Conservation (phyloP, 805 yeast species). For the Blastobotrys peoriensis region DNA sequence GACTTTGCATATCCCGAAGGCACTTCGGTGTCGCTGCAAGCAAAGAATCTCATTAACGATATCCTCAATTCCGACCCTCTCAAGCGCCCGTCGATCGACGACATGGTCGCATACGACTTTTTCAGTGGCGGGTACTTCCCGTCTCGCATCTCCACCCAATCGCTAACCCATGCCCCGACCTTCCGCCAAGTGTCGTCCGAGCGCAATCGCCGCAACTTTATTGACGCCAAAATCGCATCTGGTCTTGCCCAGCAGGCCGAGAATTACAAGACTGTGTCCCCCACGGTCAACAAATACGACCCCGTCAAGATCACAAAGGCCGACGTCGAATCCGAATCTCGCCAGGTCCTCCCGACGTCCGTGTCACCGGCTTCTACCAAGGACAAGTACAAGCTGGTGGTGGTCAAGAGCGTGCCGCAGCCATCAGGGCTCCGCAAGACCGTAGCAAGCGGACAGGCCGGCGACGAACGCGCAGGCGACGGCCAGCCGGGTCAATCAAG, state of each 20-base stretch:
- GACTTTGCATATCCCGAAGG: slow-evolving; percentile 76
- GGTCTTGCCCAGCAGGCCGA: slow-evolving; percentile 4
- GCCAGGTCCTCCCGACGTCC: slow-evolving; percentile 71
- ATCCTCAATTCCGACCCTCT: slow-evolving; percentile 73
- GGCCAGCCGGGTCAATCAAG: neutral
- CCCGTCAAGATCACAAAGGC: slow-evolving; percentile 21
- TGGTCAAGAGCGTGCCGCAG: slow-evolving; percentile 16
- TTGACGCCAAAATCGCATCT: slow-evolving; percentile 8
- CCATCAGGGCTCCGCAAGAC: neutral
- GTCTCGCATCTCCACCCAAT: slow-evolving; percentile 51
- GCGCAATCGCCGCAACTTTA: slow-evolving; percentile 14
- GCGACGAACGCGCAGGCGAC: neutral
- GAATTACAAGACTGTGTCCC: neutral
- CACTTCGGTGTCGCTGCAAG: slow-evolving; percentile 62
- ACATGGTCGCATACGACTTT: slow-evolving; percentile 78
- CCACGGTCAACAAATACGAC: neutral
- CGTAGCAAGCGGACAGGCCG: neutral
- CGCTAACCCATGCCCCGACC: slow-evolving; percentile 59
- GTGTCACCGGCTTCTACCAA: slow-evolving; percentile 90
- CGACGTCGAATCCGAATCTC: slow-evolving; percentile 38
- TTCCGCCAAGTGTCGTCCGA: slow-evolving; percentile 50
- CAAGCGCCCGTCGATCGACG: slow-evolving; percentile 73
- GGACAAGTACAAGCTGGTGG: slow-evolving; percentile 59
- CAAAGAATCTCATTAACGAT: slow-evolving; percentile 57
- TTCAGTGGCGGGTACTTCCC: slow-evolving; percentile 80